Percentiles rank a stretch among this genome's conserved stretches.
Evolutionary conservation across 495 filamentous ascomycete species (phyloP).

Genomic region (Durotheca rogersii): DNA sequence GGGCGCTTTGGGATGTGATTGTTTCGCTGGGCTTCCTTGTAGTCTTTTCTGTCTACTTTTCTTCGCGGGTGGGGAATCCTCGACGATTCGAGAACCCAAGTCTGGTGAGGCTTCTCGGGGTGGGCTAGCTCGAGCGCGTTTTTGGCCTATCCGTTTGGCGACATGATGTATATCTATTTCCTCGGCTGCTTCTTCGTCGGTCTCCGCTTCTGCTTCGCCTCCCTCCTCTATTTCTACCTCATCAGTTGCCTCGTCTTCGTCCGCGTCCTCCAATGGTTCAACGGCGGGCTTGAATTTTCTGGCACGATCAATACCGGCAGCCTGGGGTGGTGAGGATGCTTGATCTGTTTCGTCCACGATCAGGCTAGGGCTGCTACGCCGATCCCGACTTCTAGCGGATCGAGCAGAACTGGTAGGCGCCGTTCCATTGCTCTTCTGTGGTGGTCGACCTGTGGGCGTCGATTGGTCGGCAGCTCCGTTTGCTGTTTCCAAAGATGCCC

Average conservation of each 20-base stretch:
- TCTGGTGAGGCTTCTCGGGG: slow-evolving; percentile 34
- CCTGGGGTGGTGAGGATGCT: slow-evolving; percentile 34
- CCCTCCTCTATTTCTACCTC: slow-evolving; percentile 26
- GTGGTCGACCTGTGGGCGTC: slow-evolving; percentile 14
- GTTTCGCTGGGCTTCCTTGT: slow-evolving; percentile 38
- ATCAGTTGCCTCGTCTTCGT: slow-evolving; percentile 12
- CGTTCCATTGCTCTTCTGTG: slow-evolving; percentile 24
- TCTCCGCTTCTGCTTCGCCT: slow-evolving; percentile 28
- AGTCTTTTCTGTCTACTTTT: slow-evolving; percentile 35
- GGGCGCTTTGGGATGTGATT: slow-evolving; percentile 36
- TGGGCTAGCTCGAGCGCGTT: slow-evolving; percentile 38
- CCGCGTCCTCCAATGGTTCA: slow-evolving; percentile 11
- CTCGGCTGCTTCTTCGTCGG: slow-evolving; percentile 24
- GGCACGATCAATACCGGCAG: slow-evolving; percentile 35
- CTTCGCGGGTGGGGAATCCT: slow-evolving; percentile 35
- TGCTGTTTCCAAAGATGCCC: slow-evolving; percentile 10
- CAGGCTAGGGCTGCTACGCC: slow-evolving; percentile 15
- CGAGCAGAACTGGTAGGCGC: slow-evolving; percentile 16
- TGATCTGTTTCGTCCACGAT: slow-evolving; percentile 18
- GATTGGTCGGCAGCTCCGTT: slow-evolving; percentile 8
- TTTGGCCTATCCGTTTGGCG: slow-evolving; percentile 38
- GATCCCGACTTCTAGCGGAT: slow-evolving; percentile 27
- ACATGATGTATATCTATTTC: slow-evolving; percentile 40
- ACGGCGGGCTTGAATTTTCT: slow-evolving; percentile 22
- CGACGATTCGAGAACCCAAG: slow-evolving; percentile 21